Evolutionary conservation across 768 basidiomycete species (phyloP), one percentile per base, ranked within the genome.

Genomic region (Leccinum truebloodii): DNA sequence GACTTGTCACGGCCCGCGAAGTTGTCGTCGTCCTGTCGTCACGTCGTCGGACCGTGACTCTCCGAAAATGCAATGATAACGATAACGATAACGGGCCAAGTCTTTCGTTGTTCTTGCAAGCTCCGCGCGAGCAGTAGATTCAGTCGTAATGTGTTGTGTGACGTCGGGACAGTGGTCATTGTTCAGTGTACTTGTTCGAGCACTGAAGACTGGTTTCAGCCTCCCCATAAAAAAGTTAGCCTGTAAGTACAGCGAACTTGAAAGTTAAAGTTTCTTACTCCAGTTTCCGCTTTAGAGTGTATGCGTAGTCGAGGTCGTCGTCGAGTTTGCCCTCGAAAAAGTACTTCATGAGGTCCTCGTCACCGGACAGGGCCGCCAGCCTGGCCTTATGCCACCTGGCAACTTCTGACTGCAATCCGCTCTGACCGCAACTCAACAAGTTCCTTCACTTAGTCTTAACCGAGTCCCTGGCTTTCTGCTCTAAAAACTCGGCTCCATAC

Each of bases 401-500:
- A 12, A 90, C 76, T 71, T 98, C 94, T 2, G 88, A 88, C 62
- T 85, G 78, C 26, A 96, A 71, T 86, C 41, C 94, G 88, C 61
- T 90, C 90, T 85, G 79, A 77, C 65, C 88, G 85, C 7, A 86
- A 82, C 55, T 88, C 85, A 6, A 84, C 83, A 30, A 95, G 74
- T 3, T 76, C 75, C 69, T 87, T 86, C 54, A 86, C 79, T 70
- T 95, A 34, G 81, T 65, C 70, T 86, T 90, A 53, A 83, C 76
- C 53, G 69, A 67, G 32, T 92, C 90, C 65, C 83, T 85, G 26
- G 83, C 81, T 69, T 83, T 86, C 58, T 87, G 83, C 68, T 95
- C 93, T 34, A 78, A 71, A 32, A 90, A 65, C 64, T 93, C 92
- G 3, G 86, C 83, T 7, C 72, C 69, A 50, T 79, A 79, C 62